These are phyloP conservation scores for Trypanosoma avium DNA, from an alignment of 208 protist species.

Conservation along the genomic window DNA sequence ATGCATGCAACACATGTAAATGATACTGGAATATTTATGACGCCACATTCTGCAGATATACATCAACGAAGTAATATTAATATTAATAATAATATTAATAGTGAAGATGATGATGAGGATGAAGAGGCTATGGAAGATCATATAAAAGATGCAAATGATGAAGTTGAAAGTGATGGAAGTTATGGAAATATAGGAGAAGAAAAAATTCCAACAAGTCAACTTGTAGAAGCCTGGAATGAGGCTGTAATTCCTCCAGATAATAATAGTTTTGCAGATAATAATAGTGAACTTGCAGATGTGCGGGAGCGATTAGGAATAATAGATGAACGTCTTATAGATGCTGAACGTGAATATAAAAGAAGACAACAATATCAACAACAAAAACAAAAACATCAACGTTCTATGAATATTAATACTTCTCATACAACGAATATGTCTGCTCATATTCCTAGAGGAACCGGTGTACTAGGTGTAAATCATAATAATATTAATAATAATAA, in stretches of 20 bases:
- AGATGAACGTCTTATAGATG: slow-evolving; percentile 8
- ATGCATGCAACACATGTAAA: background rate
- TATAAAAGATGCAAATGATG: background rate
- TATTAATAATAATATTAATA: too few relatives aligned
- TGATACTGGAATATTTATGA: background rate
- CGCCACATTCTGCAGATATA: too few relatives aligned
- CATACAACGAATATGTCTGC: too few relatives aligned
- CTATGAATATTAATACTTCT: too few relatives aligned
- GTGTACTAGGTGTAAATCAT: too few relatives aligned
- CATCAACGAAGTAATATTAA: too few relatives aligned
- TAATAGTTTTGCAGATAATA: background rate
- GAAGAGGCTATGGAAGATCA: background rate
- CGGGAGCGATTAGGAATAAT: slow-evolving; percentile 13
- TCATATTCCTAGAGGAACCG: too few relatives aligned
- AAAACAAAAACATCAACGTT: too few relatives aligned
- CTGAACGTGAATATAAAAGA: background rate
- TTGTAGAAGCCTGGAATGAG: slow-evolving; percentile 30
- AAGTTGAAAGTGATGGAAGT: slow-evolving; percentile 10
- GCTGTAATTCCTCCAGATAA: slow-evolving; percentile 24
- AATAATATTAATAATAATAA: background rate
- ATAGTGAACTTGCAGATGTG: slow-evolving; percentile 8
- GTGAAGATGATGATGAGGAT: background rate
- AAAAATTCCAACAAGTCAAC: slow-evolving; percentile 25
- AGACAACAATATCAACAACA: slow-evolving; percentile 15
- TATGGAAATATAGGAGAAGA: slow-evolving; percentile 22